Conservation (phyloP, 805 yeast genomes). For the Schwanniomyces polymorphus region DNA sequence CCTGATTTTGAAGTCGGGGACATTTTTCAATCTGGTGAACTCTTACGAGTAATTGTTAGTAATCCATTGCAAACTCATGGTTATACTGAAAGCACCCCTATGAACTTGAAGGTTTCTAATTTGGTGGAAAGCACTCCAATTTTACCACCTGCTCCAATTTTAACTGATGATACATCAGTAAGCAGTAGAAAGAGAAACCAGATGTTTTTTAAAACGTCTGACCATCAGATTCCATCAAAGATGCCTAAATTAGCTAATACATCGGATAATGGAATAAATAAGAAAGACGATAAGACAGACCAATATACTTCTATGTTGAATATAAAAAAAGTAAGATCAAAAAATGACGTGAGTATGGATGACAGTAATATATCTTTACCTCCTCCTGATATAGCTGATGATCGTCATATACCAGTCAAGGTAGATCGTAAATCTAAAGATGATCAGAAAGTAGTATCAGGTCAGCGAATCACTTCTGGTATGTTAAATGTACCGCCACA, state of each 20-base stretch:
- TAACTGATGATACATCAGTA: conserved; percentile 7
- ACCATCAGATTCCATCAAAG: conserved; percentile 22
- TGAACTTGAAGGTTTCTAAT: neutral
- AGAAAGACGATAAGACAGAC: neutral
- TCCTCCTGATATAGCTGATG: conserved; percentile 29
- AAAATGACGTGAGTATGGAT: conserved; percentile 7
- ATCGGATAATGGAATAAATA: neutral
- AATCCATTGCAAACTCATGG: conserved; percentile 16
- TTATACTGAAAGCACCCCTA: conserved; percentile 2
- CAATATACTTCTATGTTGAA: neutral
- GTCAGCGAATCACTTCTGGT: conserved; percentile 39
- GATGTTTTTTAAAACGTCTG: conserved; percentile 22
- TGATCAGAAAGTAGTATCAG: conserved; percentile 8
- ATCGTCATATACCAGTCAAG: conserved; percentile 31
- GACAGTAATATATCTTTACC: conserved; percentile 29
- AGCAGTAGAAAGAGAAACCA: conserved; percentile 18
- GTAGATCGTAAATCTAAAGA: conserved; percentile 2
- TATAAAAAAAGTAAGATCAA: conserved; percentile 6
- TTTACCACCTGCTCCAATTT: conserved; percentile 23
- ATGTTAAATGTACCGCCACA: conserved; percentile 38
- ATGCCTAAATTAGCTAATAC: conserved; percentile 1
- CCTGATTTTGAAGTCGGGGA: conserved; percentile 70
- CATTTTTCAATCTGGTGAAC: conserved; percentile 50
- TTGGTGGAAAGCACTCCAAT: conserved; percentile 21
- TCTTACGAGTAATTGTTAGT: conserved; percentile 33